Evolutionary conservation across 805 yeast species (phyloP).

Genomic region (Pichia gijzeniarum): DNA sequence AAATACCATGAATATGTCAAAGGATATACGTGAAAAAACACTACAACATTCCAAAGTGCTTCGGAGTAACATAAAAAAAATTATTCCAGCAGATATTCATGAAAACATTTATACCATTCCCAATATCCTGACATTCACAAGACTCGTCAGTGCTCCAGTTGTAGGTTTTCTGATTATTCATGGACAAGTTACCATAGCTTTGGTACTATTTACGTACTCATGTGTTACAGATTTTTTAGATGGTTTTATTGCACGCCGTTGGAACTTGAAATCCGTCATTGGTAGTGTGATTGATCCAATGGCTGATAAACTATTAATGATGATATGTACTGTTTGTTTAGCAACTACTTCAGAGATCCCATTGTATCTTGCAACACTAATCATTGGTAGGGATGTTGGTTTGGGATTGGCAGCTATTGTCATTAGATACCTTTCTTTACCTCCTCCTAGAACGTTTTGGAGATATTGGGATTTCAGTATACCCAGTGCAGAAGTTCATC

Average conservation of each 20-base stretch:
- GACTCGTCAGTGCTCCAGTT: conserved; percentile 77
- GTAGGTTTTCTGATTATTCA: conserved; percentile 74
- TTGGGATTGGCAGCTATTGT: conserved; percentile 67
- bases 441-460: conserved; percentile 64
- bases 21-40: conserved; percentile 1
- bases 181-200: conserved; percentile 57
- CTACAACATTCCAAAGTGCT: conserved; percentile 12
- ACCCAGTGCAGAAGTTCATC: conserved; percentile 82
- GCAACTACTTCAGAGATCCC: conserved; percentile 70
- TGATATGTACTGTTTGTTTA: conserved; percentile 72
- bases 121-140: conserved; percentile 70
- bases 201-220: conserved; percentile 72
- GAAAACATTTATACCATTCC: conserved; percentile 80
- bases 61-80: conserved; percentile 26
- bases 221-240: conserved; percentile 89
- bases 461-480: conserved; percentile 74
- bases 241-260: conserved; percentile 84
- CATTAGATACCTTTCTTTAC: conserved; percentile 66
- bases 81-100: conserved; percentile 32
- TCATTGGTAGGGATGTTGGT: conserved; percentile 77
- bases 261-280: conserved; percentile 66
- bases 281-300: conserved; percentile 93
- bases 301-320: conserved; percentile 91
- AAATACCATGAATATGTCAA: conserved; percentile 8
- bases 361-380: conserved; percentile 52